These are phyloP conservation scores for Cladosporium sp. DNA, from an alignment of 2,329 filamentous ascomycete genomes.

Conservation along the genomic window DNA sequence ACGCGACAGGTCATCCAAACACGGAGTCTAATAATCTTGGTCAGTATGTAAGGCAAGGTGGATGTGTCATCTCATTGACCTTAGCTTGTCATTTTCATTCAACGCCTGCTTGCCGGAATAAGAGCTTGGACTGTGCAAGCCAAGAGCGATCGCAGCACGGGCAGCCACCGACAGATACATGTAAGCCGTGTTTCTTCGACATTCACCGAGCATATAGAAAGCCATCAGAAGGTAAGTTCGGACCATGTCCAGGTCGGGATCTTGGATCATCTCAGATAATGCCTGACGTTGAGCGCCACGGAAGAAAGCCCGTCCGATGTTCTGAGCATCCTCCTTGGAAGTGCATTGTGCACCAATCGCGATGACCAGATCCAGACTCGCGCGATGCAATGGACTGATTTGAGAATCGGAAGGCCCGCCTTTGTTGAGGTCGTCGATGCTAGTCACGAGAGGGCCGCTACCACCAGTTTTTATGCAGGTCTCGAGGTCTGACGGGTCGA, in stretches of 20 bases:
- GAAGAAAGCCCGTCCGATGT: conserved; percentile 38
- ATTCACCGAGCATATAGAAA: conserved; percentile 55
- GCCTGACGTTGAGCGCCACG: conserved; percentile 43
- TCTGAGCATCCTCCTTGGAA: conserved; percentile 14
- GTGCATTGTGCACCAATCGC: conserved; percentile 50
- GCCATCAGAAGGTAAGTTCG: conserved; percentile 51
- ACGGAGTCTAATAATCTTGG: neutral
- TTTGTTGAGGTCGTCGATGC: conserved; percentile 16
- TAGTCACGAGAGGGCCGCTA: conserved; percentile 12
- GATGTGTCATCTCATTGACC: conserved; percentile 13
- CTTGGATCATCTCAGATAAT: conserved; percentile 47
- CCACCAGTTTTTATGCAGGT: conserved; percentile 15
- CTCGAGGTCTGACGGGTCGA: conserved; percentile 22
- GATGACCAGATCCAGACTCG: conserved; percentile 35
- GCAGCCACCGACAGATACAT: conserved; percentile 58
- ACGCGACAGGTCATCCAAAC: conserved; percentile 9
- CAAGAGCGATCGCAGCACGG: conserved; percentile 51
- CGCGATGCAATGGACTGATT: conserved; percentile 8
- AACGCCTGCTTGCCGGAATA: conserved; percentile 15
- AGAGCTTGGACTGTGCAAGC: conserved; percentile 39
- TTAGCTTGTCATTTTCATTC: conserved; percentile 14
- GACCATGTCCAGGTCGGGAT: conserved; percentile 49
- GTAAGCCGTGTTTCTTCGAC: conserved; percentile 54
- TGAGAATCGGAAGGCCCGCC: conserved; percentile 30
- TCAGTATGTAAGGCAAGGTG: conserved; percentile 15